Percentiles rank a stretch among this genome's conserved stretches.
These are phyloP conservation scores for Pseudodiploospora longispora DNA, from an alignment of 2,329 filamentous ascomycete species.

Conservation along the genomic window DNA sequence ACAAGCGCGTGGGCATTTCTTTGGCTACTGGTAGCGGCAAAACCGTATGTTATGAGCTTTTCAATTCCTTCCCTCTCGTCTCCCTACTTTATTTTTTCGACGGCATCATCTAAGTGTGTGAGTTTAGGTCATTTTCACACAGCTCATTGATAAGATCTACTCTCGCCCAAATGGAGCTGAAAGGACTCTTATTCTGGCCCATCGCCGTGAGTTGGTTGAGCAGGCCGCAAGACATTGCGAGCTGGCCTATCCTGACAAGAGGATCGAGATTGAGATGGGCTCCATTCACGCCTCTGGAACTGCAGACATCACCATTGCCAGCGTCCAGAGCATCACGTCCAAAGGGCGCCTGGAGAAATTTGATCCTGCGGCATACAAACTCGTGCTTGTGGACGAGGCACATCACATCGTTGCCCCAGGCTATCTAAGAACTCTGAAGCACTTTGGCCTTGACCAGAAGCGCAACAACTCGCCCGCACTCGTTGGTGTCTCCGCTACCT, in stretches of 20 bases:
- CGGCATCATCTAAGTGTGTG: neutral
- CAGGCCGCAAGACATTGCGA: conserved; percentile 84
- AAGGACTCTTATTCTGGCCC: conserved; percentile 84
- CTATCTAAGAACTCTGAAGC: conserved; percentile 66
- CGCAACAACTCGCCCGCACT: conserved; percentile 48
- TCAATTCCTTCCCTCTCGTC: neutral
- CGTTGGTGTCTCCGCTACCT: conserved; percentile 82
- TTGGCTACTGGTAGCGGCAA: conserved; percentile 85
- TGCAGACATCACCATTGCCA: conserved; percentile 91
- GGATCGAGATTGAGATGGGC: conserved; percentile 89
- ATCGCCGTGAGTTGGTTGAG: conserved; percentile 87
- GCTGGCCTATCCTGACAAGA: conserved; percentile 69
- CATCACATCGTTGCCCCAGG: conserved; percentile 87
- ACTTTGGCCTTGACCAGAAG: conserved; percentile 62
- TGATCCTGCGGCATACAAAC: conserved; percentile 70
- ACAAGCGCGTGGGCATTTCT: conserved; percentile 75
- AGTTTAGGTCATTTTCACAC: conserved; percentile 81
- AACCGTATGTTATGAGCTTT: conserved; percentile 47
- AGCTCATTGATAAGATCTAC: conserved; percentile 73
- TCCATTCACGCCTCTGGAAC: conserved; percentile 63
- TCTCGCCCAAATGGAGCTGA: conserved; percentile 42
- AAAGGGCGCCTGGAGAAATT: conserved; percentile 74
- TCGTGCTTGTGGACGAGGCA: conserved; percentile 90
- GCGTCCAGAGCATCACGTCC: conserved; percentile 75
- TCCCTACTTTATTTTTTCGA: neutral